Conservation (phyloP, 305 asterid genomes). For the Fraxinus dipetala region DNA sequence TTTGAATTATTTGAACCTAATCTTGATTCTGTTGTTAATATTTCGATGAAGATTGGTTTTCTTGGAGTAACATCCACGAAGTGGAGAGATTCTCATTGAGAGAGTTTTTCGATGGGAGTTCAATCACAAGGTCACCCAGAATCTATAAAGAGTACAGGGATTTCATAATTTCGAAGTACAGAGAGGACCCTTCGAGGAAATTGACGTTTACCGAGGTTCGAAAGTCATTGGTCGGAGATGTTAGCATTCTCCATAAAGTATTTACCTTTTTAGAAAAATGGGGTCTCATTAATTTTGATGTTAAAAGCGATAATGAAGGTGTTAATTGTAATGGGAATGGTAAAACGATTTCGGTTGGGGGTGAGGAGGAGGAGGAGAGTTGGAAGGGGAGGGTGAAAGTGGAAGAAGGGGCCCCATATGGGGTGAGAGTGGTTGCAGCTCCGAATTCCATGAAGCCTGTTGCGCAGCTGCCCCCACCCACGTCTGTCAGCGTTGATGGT, state of each 20-base stretch:
- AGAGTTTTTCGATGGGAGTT: slow-evolving; percentile 76
- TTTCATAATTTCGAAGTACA: slow-evolving; percentile 69
- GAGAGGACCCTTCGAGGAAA: slow-evolving; percentile 66
- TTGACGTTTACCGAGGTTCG: slow-evolving; percentile 73
- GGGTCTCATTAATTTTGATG: slow-evolving; percentile 79
- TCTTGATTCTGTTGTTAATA: slow-evolving; percentile 14
- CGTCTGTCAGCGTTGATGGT: slow-evolving; percentile 35
- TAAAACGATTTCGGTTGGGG: slow-evolving; percentile 21
- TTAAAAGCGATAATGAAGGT: slow-evolving; percentile 23
- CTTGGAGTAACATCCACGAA: slow-evolving; percentile 81
- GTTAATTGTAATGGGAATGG: slow-evolving; percentile 13
- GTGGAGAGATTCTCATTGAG: slow-evolving; percentile 68
- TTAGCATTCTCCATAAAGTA: slow-evolving; percentile 66
- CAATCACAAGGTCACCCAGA: slow-evolving; percentile 73
- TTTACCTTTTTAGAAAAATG: slow-evolving; percentile 82
- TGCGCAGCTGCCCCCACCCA: slow-evolving; percentile 45
- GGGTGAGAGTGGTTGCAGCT: slow-evolving; percentile 82
- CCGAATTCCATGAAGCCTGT: slow-evolving; percentile 73
- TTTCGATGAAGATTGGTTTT: slow-evolving; percentile 67
- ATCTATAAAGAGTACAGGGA: slow-evolving; percentile 86
- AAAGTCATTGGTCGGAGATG: slow-evolving; percentile 83
- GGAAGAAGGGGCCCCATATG: slow-evolving; percentile 94
- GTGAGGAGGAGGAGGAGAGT: slow-evolving; percentile 33
- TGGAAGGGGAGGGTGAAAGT: slow-evolving; percentile 65
- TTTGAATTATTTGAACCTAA: slow-evolving; percentile 24